phyloP scores from a whole-genome alignment of 139 green algal genomes.

The Auxenochlorella pyrenoidosa region DNA sequence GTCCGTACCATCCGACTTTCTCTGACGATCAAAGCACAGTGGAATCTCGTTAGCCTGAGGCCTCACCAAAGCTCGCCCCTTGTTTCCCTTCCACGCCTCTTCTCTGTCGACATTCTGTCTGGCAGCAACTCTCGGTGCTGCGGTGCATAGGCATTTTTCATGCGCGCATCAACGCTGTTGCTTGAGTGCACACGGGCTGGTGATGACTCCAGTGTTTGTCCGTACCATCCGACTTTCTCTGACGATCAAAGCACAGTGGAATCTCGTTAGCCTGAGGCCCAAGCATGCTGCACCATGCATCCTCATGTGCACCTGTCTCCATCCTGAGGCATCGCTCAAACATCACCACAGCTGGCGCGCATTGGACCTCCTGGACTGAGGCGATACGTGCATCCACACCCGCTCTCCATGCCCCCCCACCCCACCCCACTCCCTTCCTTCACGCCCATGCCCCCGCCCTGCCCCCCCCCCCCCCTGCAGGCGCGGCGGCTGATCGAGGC shows the following conservation, averaged over 20 bases:
- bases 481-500: slow-evolving; percentile 69
- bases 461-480: slow-evolving; percentile 16
- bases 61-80: background rate
- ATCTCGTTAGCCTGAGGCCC: slow-evolving; percentile 22
- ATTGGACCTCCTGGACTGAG: no score
- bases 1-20: slow-evolving; percentile 18
- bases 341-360: no score
- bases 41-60: slow-evolving; percentile 23
- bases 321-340: no score
- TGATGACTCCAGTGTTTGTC: slow-evolving; percentile 19
- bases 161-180: background rate
- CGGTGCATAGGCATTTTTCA: background rate
- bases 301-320: no score
- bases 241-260: slow-evolving; percentile 13
- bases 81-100: background rate
- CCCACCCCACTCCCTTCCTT: background rate
- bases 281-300: background rate
- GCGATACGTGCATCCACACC: no score
- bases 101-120: background rate
- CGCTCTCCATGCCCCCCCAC: background rate
- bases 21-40: slow-evolving; percentile 12
- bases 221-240: slow-evolving; percentile 20
- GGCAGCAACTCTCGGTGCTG: background rate
- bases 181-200: background rate
- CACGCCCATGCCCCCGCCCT: background rate